Conservation (phyloP, 257 asterid genomes). For the Coffea eugenioides region DNA sequence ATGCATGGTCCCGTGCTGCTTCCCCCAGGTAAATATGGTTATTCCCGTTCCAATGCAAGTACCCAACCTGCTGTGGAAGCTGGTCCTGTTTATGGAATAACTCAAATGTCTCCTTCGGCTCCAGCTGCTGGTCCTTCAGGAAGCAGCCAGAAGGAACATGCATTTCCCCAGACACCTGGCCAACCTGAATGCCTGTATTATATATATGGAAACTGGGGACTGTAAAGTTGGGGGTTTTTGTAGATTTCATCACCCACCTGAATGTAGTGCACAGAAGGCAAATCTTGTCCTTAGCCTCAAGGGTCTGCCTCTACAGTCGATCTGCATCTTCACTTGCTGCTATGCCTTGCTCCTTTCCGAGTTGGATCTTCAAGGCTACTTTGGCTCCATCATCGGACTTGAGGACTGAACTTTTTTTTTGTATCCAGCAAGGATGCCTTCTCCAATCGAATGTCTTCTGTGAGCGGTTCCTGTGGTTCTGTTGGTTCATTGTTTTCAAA, state of each 20-base stretch:
- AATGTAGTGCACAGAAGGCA: conserved; percentile 49
- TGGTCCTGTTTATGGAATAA: conserved; percentile 53
- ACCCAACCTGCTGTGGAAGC: conserved; percentile 60
- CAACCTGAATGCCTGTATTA: conserved; percentile 81
- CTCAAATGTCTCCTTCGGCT: conserved; percentile 78
- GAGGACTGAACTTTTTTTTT: conserved; percentile 35
- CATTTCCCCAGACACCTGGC: conserved; percentile 85
- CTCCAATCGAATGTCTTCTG: conserved; percentile 33
- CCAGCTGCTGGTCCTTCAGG: conserved; percentile 65
- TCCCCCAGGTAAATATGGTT: no score
- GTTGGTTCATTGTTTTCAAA: no score
- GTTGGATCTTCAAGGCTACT: conserved; percentile 70
- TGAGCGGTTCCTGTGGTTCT: no score
- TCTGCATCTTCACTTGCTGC: conserved; percentile 89
- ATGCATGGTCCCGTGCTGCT: no score
- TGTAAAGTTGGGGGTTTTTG: conserved; percentile 87
- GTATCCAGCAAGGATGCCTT: conserved; percentile 30
- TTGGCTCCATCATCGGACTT: conserved; percentile 56
- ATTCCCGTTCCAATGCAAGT: conserved; percentile 62
- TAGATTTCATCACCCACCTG: conserved; percentile 89
- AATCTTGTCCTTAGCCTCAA: conserved; percentile 63
- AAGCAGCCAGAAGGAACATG: conserved; percentile 56
- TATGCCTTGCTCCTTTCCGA: conserved; percentile 87
- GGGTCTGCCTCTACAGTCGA: conserved; percentile 87
- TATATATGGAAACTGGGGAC: conserved; percentile 77